phyloP scores from a whole-genome alignment of 352 stramenopile species.

The Elongisporangium senticosum region DNA sequence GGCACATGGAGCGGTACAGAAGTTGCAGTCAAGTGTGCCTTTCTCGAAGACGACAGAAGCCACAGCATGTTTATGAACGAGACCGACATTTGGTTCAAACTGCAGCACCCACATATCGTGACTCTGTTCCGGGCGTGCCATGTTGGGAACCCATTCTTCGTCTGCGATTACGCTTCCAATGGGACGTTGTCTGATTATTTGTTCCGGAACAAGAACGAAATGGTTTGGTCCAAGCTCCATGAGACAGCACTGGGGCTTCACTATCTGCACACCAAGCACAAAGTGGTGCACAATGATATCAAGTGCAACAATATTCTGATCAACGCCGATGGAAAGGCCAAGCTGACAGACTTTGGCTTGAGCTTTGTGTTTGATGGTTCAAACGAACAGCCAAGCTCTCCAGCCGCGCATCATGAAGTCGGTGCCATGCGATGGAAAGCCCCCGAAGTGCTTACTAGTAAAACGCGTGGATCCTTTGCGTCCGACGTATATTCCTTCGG shows the following conservation, averaged over 20 bases:
- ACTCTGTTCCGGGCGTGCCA: constrained; percentile 9
- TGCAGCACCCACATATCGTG: constrained; percentile 10
- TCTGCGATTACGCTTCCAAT: constrained; percentile 5
- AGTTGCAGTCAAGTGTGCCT: too few relatives aligned
- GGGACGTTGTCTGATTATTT: constrained; percentile 6
- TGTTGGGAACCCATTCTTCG: constrained; percentile 4
- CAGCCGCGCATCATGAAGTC: too few relatives aligned
- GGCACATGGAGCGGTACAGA: too few relatives aligned
- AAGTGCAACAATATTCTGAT: constrained; percentile 11
- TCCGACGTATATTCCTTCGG: constrained; percentile 7
- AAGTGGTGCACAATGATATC: constrained; percentile 5
- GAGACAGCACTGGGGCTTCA: constrained; percentile 6
- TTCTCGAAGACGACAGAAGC: too few relatives aligned
- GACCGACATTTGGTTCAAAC: constrained; percentile 11
- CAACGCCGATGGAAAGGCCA: constrained; percentile 2
- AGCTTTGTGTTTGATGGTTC: too few relatives aligned
- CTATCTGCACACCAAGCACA: constrained; percentile 4
- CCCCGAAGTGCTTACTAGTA: too few relatives aligned
- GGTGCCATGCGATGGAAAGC: too few relatives aligned
- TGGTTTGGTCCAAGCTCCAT: constrained; percentile 5
- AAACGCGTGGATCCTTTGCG: neutral
- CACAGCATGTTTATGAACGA: constrained; percentile 6
- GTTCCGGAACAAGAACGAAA: neutral
- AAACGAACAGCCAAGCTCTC: too few relatives aligned
- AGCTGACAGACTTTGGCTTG: constrained; percentile 8